Evolutionary conservation across 116 monocot genomes (phyloP), one percentile per base, ranked within the genome.

Genomic region (Cymodocea nodosa): DNA sequence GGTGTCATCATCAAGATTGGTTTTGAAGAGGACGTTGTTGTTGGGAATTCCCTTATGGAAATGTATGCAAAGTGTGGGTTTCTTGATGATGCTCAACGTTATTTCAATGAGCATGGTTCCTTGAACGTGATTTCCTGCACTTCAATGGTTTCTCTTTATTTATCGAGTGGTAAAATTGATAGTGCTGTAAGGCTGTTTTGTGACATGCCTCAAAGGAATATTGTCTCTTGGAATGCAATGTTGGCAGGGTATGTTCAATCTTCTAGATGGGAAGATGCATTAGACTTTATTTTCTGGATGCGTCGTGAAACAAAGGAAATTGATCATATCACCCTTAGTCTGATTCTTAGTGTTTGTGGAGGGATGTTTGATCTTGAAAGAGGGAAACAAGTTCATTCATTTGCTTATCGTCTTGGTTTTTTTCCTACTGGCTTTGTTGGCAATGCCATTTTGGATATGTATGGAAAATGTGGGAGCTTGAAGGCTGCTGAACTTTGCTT

Each of bases 151-250:
- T 84, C 84, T 1, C 77, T 78, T 23, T 89, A 86, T 66, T 73
- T 70, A 11, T 6, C 63, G 22, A 74, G 68, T 39, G 89, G 94
- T 15, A 80, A 74, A 66, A 66, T 84, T 19, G 52, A 62, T 51
- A 76, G 76, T 49, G 89, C 94, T 17, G 77, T 74, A 57, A 48
- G 49, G 23, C 65, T 86, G 15, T 94, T 94, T 52, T 56, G 67
- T 24, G 68, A 80, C 18, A 89, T 94, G 86, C 84, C 76, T 0
- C 68, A 71, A 1, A 56, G 71, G 50, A 89, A 82, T 75, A 70
- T 83, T 2, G 78, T 89, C 24, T 82, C 87, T 0, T 89, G 94
- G 89, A 94, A 94, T 72, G 76, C 94, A 7, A 78, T 94, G 79
- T 50, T 94, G 12, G 72, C 70, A 11, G 86, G 86, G 4, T 86